Evolutionary conservation across 345 rosid genomes (phyloP).

Genomic region (Eucalyptus leucophloia): DNA sequence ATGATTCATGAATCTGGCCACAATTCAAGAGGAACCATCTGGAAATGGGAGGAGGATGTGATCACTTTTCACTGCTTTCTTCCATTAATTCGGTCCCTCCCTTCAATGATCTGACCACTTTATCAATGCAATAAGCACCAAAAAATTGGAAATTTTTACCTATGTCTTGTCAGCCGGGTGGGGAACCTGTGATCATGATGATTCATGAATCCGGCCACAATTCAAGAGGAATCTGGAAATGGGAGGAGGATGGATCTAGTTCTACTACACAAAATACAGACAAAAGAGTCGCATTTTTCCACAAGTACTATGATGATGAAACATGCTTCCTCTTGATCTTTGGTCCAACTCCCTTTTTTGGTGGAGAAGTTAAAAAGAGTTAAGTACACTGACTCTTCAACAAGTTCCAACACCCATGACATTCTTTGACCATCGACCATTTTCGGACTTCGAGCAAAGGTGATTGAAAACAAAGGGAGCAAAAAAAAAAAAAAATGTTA

Average conservation of each 20-base stretch:
- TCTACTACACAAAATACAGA: not conserved
- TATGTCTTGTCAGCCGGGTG: too few species aligned
- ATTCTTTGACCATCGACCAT: not conserved
- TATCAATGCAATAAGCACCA: too few species aligned
- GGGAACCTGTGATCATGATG: too few species aligned
- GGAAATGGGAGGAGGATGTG: not conserved
- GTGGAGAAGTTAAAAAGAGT: not conserved
- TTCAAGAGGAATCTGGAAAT: too few species aligned
- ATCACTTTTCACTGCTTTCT: too few species aligned
- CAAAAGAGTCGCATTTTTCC: not conserved
- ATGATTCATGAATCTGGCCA: too few species aligned
- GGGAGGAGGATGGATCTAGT: not conserved
- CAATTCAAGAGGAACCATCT: too few species aligned
- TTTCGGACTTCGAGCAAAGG: not conserved
- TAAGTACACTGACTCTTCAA: not conserved
- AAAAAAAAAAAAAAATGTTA: not conserved
- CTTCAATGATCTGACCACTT: too few species aligned
- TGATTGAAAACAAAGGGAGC: not conserved
- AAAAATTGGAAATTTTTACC: too few species aligned
- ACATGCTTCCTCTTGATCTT: not conserved
- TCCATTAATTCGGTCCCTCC: too few species aligned
- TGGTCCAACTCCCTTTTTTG: not conserved
- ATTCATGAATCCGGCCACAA: too few species aligned
- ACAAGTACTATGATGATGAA: not conserved
- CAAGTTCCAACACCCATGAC: rapidly evolving